A percentile compares a stretch with the other conserved stretches of the same genome.
These are phyloP conservation scores for Xerocomellus intermedius DNA, from an alignment of 768 basidiomycete genomes.

Conservation along the genomic window DNA sequence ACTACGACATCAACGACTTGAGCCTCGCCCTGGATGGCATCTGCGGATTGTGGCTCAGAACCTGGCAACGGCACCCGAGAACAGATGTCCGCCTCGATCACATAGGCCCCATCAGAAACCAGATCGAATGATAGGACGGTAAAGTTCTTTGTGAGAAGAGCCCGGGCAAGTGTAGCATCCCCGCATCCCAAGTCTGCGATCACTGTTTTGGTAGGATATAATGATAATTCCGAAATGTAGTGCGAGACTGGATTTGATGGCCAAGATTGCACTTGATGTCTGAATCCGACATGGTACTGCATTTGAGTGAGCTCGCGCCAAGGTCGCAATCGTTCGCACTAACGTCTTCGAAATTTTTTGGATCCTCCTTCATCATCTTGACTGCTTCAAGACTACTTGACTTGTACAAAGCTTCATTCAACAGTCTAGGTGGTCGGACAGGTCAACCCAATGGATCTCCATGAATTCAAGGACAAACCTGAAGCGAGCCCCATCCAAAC, in stretches of 20 bases:
- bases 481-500: slow-evolving; percentile 83
- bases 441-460: slow-evolving; percentile 7
- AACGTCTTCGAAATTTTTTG: slow-evolving; percentile 81
- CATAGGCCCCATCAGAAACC: slow-evolving; percentile 68
- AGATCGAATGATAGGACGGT: slow-evolving; percentile 79
- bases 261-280: slow-evolving; percentile 90
- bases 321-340: slow-evolving; percentile 15
- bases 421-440: slow-evolving; percentile 50
- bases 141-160: slow-evolving; percentile 65
- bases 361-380: slow-evolving; percentile 82
- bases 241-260: slow-evolving; percentile 90
- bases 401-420: slow-evolving; percentile 93
- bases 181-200: slow-evolving; percentile 96
- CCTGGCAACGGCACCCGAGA: slow-evolving; percentile 81
- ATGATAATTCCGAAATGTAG: slow-evolving; percentile 64
- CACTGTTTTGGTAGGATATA: slow-evolving; percentile 64
- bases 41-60: slow-evolving; percentile 46
- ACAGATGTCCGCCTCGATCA: slow-evolving; percentile 91
- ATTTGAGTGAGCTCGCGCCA: slow-evolving; percentile 11
- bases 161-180: slow-evolving; percentile 82
- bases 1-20: slow-evolving; percentile 89
- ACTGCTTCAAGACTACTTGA: slow-evolving; percentile 72
- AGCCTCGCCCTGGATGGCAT: slow-evolving; percentile 51
- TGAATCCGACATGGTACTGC: slow-evolving; percentile 94
- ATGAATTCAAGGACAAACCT: slow-evolving; percentile 43